phyloP scores from a whole-genome alignment of 129 eudicot species.

The Flaveria linearis region DNA sequence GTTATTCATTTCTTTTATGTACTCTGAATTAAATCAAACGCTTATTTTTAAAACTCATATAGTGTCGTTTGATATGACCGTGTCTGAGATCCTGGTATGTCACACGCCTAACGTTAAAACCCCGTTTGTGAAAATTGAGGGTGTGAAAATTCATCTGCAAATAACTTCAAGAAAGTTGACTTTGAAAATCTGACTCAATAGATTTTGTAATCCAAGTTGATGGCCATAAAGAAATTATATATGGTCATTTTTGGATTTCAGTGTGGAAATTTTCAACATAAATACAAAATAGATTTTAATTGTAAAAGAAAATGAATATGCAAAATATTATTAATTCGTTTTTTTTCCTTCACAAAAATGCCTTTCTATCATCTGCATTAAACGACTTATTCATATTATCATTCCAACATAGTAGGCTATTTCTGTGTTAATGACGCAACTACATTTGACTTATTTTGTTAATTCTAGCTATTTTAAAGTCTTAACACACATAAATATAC shows the following conservation, averaged over 20 bases:
- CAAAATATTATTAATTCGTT: not conserved
- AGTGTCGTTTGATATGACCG: too few species aligned
- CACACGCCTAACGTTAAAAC: too few species aligned
- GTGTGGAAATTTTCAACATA: too few species aligned
- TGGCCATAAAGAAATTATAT: not conserved
- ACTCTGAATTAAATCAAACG: too few species aligned
- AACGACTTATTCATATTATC: not conserved
- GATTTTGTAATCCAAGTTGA: not conserved
- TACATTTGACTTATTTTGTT: not conserved
- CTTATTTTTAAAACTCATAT: too few species aligned
- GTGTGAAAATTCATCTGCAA: too few species aligned
- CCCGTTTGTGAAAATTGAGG: too few species aligned
- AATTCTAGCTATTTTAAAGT: not conserved
- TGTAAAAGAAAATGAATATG: not conserved
- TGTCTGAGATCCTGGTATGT: too few species aligned
- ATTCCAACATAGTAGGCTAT: not conserved
- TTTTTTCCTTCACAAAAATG: not conserved
- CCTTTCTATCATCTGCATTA: not conserved
- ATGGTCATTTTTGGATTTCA: not conserved
- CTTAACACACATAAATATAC: not conserved
- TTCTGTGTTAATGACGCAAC: not conserved
- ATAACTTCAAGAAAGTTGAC: not conserved
- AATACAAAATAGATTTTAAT: too few species aligned
- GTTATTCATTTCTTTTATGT: too few species aligned
- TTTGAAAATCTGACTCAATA: not conserved